Conservation (phyloP, 495 filamentous ascomycete species). For the Aspergillus taichungensis region DNA sequence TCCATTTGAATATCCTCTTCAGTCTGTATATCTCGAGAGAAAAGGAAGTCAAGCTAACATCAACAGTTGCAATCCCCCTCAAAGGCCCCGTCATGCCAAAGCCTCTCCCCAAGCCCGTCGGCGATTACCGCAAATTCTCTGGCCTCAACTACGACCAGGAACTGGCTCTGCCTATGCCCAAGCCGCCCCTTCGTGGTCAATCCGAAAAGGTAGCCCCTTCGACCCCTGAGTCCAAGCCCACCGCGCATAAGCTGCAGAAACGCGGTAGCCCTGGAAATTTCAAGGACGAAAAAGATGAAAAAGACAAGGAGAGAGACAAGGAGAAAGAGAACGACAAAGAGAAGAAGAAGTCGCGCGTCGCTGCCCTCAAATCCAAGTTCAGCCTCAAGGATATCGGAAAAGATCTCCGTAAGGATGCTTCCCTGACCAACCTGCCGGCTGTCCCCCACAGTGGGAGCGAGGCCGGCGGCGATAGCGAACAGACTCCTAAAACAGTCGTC, state of each 20-base stretch:
- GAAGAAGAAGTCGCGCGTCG: constrained; percentile 22
- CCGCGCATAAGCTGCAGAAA: not conserved
- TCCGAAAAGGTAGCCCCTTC: not conserved
- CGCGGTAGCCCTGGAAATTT: not conserved
- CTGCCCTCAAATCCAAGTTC: constrained; percentile 22
- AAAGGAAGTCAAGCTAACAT: not conserved
- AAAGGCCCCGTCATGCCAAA: not conserved
- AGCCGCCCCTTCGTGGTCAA: constrained; percentile 7
- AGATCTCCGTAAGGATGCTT: constrained; percentile 15
- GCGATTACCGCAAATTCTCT: constrained; percentile 8
- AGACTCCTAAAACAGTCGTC: not conserved
- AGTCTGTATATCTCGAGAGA: not conserved
- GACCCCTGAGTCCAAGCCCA: not conserved
- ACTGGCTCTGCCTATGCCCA: constrained; percentile 26
- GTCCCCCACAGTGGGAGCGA: not conserved
- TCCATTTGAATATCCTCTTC: not conserved
- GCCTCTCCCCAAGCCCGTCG: not conserved
- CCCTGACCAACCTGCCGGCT: constrained; percentile 9
- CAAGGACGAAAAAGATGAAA: not conserved
- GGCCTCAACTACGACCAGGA: constrained; percentile 21
- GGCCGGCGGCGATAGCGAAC: not conserved
- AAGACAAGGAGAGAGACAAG: not conserved
- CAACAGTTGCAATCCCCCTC: not conserved
- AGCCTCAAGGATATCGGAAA: constrained; percentile 28
- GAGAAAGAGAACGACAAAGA: constrained; percentile 3